These are phyloP conservation scores for Paxillus involutus DNA, from an alignment of 768 basidiomycete genomes.

Conservation along the genomic window DNA sequence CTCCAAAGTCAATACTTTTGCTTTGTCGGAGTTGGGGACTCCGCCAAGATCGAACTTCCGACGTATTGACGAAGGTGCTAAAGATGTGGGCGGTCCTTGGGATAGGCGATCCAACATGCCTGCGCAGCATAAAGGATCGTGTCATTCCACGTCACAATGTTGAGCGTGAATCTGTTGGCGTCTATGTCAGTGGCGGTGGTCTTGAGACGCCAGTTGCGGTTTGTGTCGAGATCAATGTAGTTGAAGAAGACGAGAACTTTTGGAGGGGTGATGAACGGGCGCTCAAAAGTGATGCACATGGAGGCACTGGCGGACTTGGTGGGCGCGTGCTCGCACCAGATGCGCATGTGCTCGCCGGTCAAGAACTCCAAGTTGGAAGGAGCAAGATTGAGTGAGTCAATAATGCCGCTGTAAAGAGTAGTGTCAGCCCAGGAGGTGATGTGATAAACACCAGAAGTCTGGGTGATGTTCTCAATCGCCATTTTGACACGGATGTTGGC, in stretches of 20 bases:
- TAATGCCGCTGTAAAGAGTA: background rate
- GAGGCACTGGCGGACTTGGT: too few species aligned
- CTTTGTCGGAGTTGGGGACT: constrained; percentile 3
- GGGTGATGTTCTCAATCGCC: constrained; percentile 2
- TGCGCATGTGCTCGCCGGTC: constrained; percentile 11
- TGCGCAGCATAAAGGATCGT: constrained; percentile 1
- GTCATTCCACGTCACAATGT: constrained; percentile 10
- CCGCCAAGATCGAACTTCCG: background rate
- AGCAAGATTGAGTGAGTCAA: constrained; percentile 3
- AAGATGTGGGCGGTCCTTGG: constrained; percentile 20
- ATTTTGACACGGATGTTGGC: constrained; percentile 13
- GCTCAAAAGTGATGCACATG: constrained; percentile 10
- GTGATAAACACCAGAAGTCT: constrained; percentile 7
- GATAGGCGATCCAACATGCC: constrained; percentile 20
- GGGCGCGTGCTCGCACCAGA: background rate
- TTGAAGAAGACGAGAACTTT: constrained; percentile 17
- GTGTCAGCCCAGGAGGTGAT: constrained; percentile 9
- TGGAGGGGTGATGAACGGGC: constrained; percentile 13
- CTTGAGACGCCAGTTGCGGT: constrained; percentile 6
- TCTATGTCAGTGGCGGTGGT: constrained; percentile 9
- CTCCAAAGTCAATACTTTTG: constrained; percentile 10
- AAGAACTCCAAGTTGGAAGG: constrained; percentile 15
- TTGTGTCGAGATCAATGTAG: constrained; percentile 7
- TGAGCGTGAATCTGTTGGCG: constrained; percentile 12
- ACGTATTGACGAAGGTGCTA: constrained; percentile 11